Conservation (phyloP, 129 eudicot genomes). For the Flaveria sonorensis region DNA sequence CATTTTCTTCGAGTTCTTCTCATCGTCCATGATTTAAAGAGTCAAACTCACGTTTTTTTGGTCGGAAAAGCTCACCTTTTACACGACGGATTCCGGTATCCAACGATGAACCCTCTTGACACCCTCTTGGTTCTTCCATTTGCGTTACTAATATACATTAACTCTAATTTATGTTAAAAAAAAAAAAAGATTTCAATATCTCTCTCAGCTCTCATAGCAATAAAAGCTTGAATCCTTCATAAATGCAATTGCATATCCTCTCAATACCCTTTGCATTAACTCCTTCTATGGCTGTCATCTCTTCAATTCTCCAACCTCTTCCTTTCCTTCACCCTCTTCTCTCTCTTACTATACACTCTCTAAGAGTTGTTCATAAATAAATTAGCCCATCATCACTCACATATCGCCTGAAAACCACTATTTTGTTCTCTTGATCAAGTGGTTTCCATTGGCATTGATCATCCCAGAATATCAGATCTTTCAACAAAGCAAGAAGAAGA, state of each 20-base stretch:
- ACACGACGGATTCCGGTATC: too few relatives aligned
- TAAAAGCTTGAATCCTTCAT: slow-evolving; percentile 51
- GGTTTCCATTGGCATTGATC: slow-evolving; percentile 36
- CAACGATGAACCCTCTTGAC: not conserved
- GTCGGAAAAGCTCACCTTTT: too few relatives aligned
- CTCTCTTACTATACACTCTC: slow-evolving; percentile 9
- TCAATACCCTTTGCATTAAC: slow-evolving; percentile 83
- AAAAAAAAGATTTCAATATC: slow-evolving; percentile 7
- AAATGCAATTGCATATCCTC: slow-evolving; percentile 74
- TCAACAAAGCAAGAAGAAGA: slow-evolving; percentile 12
- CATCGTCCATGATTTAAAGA: not conserved
- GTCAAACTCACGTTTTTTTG: not conserved
- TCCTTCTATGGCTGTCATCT: slow-evolving; percentile 41
- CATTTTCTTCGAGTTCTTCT: not conserved
- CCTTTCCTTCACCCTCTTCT: slow-evolving; percentile 26
- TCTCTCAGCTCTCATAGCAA: slow-evolving; percentile 23
- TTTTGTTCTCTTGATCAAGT: slow-evolving; percentile 20
- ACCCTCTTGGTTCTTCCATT: not conserved
- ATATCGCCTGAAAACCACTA: slow-evolving; percentile 37
- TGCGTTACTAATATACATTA: not conserved
- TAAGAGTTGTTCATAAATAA: slow-evolving; percentile 46
- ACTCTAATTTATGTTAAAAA: not conserved
- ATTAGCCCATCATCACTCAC: slow-evolving; percentile 27
- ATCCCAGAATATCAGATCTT: slow-evolving; percentile 28
- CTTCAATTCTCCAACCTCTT: slow-evolving; percentile 46